Conservation (phyloP, 805 yeast genomes). For the Candida oleophila region DNA sequence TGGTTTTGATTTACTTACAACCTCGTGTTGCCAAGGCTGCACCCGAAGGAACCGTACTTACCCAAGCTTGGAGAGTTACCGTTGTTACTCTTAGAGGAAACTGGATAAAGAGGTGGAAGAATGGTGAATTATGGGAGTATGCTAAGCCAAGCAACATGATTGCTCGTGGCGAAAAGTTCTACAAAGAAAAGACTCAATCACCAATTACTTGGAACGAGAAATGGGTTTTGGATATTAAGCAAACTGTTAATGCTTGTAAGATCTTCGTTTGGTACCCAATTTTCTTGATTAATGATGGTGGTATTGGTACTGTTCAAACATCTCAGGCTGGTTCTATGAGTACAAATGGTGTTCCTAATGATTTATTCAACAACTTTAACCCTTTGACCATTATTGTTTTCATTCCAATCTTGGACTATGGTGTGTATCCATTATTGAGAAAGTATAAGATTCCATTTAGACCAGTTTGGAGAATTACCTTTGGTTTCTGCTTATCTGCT, state of each 20-base stretch:
- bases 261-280: slow-evolving; percentile 44
- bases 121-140: slow-evolving; percentile 47
- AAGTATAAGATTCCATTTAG: slow-evolving; percentile 38
- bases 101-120: slow-evolving; percentile 40
- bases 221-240: slow-evolving; percentile 46
- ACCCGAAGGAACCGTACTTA: slow-evolving; percentile 49
- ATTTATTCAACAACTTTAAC: slow-evolving; percentile 53
- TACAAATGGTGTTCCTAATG: slow-evolving; percentile 54
- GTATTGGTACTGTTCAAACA: slow-evolving; percentile 48
- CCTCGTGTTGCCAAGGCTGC: slow-evolving; percentile 28
- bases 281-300: slow-evolving; percentile 44
- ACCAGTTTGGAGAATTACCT: slow-evolving; percentile 43
- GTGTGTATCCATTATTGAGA: slow-evolving; percentile 47
- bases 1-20: slow-evolving; percentile 25
- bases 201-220: slow-evolving; percentile 43
- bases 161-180: slow-evolving; percentile 39
- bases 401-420: slow-evolving; percentile 49
- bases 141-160: slow-evolving; percentile 46
- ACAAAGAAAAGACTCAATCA: slow-evolving; percentile 24
- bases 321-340: slow-evolving; percentile 57
- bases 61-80: slow-evolving; percentile 40
- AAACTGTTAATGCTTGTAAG: slow-evolving; percentile 44
- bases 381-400: slow-evolving; percentile 52
- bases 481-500: slow-evolving; percentile 50
- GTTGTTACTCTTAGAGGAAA: slow-evolving; percentile 42